A percentile compares a stretch with the other conserved stretches of the same genome.
Evolutionary conservation across 371 early-diverging fungal species (phyloP).

Genomic region (Encephalitozoon intestinalis): DNA sequence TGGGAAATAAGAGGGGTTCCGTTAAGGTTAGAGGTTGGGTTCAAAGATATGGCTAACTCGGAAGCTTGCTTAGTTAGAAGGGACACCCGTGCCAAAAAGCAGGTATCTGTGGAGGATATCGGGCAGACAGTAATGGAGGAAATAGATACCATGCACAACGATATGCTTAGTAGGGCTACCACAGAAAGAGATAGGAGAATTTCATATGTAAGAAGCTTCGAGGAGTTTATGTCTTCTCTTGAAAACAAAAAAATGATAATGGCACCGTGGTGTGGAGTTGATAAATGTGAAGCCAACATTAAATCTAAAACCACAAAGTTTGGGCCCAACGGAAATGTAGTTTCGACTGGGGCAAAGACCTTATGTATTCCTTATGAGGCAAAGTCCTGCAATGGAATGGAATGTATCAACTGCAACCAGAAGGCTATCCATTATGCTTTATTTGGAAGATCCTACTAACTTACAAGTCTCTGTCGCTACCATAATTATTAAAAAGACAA

Average conservation of each 20-base stretch:
- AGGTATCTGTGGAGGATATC: slow-evolving; percentile 42
- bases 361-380: slow-evolving; percentile 92
- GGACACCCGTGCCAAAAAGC: slow-evolving; percentile 68
- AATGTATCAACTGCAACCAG: slow-evolving; percentile 72
- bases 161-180: slow-evolving; percentile 81
- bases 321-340: slow-evolving; percentile 63
- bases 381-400: slow-evolving; percentile 66
- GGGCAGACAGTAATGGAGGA: slow-evolving; percentile 65
- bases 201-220: slow-evolving; percentile 71
- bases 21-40: slow-evolving; percentile 89
- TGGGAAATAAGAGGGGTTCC: slow-evolving; percentile 98
- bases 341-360: slow-evolving; percentile 95
- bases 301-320: slow-evolving; percentile 72
- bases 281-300: slow-evolving; percentile 85
- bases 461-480: neutral
- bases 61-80: slow-evolving; percentile 75
- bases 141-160: slow-evolving; percentile 75
- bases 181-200: slow-evolving; percentile 69
- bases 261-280: slow-evolving; percentile 88
- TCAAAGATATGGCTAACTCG: slow-evolving; percentile 77
- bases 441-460: slow-evolving; percentile 81
- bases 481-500: neutral
- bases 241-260: slow-evolving; percentile 76
- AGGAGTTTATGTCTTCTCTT: slow-evolving; percentile 78
- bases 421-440: slow-evolving; percentile 72